These are phyloP conservation scores for Colletotrichum incanum DNA, from an alignment of 2,329 filamentous ascomycete species.

Conservation along the genomic window DNA sequence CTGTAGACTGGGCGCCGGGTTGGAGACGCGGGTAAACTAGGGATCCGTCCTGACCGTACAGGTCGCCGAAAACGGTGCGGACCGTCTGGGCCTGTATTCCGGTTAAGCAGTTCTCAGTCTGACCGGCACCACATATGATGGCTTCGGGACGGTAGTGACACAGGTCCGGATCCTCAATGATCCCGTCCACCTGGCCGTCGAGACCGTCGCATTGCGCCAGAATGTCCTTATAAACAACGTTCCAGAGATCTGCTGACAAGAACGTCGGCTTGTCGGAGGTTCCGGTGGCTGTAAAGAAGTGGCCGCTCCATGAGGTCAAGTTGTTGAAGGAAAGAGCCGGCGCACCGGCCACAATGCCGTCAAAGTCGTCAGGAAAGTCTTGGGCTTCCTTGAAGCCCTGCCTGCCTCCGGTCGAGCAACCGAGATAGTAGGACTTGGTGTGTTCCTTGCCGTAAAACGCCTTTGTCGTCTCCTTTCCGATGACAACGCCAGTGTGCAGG, in stretches of 20 bases:
- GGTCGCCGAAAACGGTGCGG: conserved; percentile 52
- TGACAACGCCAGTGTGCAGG: conserved; percentile 51
- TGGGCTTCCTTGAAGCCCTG: conserved; percentile 66
- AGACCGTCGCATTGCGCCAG: conserved; percentile 50
- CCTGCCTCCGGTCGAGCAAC: conserved; percentile 67
- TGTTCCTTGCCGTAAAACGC: conserved; percentile 59
- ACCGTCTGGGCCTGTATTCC: conserved; percentile 56
- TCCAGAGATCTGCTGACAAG: conserved; percentile 52
- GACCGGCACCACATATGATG: conserved; percentile 55
- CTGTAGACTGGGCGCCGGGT: conserved; percentile 66
- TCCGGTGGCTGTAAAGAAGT: conserved; percentile 57
- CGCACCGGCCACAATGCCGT: conserved; percentile 58
- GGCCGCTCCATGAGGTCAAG: conserved; percentile 51
- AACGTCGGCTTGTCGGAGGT: conserved; percentile 55
- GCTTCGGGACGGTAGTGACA: conserved; percentile 57
- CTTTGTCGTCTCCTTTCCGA: conserved; percentile 63
- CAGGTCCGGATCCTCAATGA: conserved; percentile 43
- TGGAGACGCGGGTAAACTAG: conserved; percentile 62
- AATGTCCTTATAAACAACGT: conserved; percentile 42
- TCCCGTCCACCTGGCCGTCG: conserved; percentile 47
- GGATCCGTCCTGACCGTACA: conserved; percentile 51
- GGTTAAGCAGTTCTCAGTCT: conserved; percentile 27
- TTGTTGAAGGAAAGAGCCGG: conserved; percentile 60
- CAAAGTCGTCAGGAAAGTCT: conserved; percentile 64
- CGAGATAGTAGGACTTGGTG: conserved; percentile 62